These are phyloP conservation scores for Arthrobotrys sphaeroides DNA, from an alignment of 2,329 filamentous ascomycete species.

Conservation along the genomic window DNA sequence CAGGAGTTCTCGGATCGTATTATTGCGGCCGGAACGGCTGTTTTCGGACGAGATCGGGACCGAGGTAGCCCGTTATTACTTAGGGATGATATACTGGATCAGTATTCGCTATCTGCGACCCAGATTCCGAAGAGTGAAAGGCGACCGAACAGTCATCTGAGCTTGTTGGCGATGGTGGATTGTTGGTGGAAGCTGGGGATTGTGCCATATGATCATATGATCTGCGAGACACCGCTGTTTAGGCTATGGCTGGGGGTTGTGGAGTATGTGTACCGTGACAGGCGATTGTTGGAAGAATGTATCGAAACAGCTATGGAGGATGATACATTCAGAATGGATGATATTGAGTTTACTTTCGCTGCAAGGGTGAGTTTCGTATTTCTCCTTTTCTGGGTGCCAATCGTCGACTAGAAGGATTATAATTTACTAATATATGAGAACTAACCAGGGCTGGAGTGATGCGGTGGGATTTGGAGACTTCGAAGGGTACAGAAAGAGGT, in stretches of 20 bases:
- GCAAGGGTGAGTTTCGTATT: conserved; percentile 69
- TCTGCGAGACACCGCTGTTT: conserved; percentile 97
- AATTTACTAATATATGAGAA: neutral
- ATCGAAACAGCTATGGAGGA: conserved; percentile 88
- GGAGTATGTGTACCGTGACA: conserved; percentile 90
- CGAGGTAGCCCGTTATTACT: conserved; percentile 73
- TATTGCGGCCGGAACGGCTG: conserved; percentile 78
- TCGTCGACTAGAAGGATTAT: neutral
- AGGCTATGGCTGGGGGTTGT: conserved; percentile 96
- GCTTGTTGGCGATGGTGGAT: conserved; percentile 94
- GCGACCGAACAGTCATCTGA: conserved; percentile 91
- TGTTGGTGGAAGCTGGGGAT: conserved; percentile 96
- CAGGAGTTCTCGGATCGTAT: conserved; percentile 79
- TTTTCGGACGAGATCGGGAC: conserved; percentile 67
- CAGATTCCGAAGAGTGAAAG: conserved; percentile 68
- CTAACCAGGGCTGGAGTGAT: conserved; percentile 85
- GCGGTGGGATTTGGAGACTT: conserved; percentile 92
- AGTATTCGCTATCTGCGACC: conserved; percentile 79
- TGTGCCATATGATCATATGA: conserved; percentile 98
- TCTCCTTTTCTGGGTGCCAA: neutral
- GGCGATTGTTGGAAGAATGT: conserved; percentile 80
- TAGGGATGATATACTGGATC: conserved; percentile 82
- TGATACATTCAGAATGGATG: conserved; percentile 90
- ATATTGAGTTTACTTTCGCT: conserved; percentile 97
- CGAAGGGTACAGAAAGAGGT: conserved; percentile 89